Evolutionary conservation across 352 stramenopile species (phyloP), one percentile per base, ranked within the genome.

Genomic region (Phytophthora pinifolia): DNA sequence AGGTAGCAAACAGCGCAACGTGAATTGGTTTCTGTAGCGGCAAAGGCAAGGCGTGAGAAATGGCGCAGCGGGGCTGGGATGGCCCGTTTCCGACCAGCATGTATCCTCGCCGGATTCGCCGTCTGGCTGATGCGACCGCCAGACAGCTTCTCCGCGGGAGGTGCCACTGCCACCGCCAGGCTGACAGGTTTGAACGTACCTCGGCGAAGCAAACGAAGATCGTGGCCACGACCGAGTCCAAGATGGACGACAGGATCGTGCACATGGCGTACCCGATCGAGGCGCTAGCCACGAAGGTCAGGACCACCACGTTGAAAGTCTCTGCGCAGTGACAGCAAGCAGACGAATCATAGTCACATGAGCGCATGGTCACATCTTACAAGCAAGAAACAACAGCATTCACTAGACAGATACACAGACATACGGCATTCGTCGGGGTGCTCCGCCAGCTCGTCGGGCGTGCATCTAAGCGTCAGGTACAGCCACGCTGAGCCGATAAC

Each of bases 181-280:
- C 46, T 61, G 38, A 53, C 44, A 59, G 6, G 8, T 29, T 29
- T 8, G 59, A 37, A 77, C 75, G 44, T 56, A 94, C 84, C 76
- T 90, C 79, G 13, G 85, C 85, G 62, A 95, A 93, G 64, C 85
- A 93, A 22, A 95, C 83, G 51, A 92, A 95, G 54, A 95, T 88
- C 17, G 85, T 95, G 27, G 80, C 67, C 13, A 95, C 85, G 43
- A 91, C 86, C 33, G 76, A 90, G 61, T 95, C 85, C 34, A 95
- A 59, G 25, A 93, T 79, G 7, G 83, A 89, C 42, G 83, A 93
- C 51, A 93, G 74, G 51, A 92, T 86, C 34, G 78, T 74, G 51
- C 82, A 95, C 81, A 95, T 93, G 37, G 83, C 79, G 54, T 92
- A 95, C 20, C 83, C 83, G 47, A 93, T 86, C 18, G 76, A 79